These are phyloP conservation scores for Magnaporthiopsis poae DNA, from an alignment of 2,329 filamentous ascomycete species.

Conservation along the genomic window DNA sequence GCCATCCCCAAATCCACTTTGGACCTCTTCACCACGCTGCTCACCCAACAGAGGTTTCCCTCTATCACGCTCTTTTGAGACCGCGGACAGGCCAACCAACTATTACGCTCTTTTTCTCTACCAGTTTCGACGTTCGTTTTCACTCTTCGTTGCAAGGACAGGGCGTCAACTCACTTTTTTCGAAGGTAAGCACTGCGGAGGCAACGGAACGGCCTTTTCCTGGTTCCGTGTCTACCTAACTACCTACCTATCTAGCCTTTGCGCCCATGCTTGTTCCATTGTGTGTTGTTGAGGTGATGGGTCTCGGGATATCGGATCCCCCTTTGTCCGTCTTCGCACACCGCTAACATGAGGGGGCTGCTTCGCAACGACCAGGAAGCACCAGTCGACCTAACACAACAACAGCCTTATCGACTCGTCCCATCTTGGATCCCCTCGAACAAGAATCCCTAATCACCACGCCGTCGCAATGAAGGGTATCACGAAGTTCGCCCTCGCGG, in stretches of 20 bases:
- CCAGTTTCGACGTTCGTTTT: not conserved
- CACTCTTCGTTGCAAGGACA: not conserved
- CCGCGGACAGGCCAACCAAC: not conserved
- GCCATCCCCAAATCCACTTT: not conserved
- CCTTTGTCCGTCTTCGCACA: not conserved
- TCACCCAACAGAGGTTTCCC: not conserved
- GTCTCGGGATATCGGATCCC: not conserved
- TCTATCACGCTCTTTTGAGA: not conserved
- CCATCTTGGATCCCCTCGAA: conserved; percentile 15
- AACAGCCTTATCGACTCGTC: conserved; percentile 1
- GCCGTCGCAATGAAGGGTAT: conserved; percentile 39
- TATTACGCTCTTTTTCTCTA: not conserved
- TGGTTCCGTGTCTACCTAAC: too few species aligned
- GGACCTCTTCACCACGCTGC: not conserved
- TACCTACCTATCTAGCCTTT: too few species aligned
- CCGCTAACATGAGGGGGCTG: not conserved
- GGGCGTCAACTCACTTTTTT: not conserved
- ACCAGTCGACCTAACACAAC: not conserved
- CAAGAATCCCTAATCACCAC: not conserved
- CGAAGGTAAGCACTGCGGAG: not conserved
- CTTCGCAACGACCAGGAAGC: not conserved
- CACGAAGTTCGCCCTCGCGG: conserved; percentile 40
- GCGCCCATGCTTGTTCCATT: too few species aligned
- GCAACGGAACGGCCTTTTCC: too few species aligned
- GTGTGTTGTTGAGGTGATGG: not conserved